These are phyloP conservation scores for Apophysomyces sp. DNA, from an alignment of 371 early-diverging fungal species.

Conservation along the genomic window DNA sequence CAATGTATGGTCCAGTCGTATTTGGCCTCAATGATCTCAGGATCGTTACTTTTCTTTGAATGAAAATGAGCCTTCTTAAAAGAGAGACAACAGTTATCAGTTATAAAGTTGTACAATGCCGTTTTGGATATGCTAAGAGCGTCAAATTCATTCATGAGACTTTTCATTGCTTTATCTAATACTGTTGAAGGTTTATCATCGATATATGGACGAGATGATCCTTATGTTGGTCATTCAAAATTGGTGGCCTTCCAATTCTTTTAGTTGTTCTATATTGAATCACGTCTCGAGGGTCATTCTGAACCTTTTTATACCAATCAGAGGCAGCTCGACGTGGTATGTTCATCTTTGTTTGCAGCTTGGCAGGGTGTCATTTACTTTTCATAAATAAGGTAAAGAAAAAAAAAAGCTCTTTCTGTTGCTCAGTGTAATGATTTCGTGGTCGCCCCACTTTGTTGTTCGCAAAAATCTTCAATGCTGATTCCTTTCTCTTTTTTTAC, in stretches of 20 bases:
- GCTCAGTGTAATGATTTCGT: not conserved
- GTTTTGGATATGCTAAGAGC: conserved; percentile 6
- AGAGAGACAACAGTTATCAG: conserved; percentile 4
- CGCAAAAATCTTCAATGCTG: too few relatives aligned
- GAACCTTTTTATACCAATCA: not conserved
- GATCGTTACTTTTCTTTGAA: conserved; percentile 5
- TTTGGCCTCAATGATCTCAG: conserved; percentile 4
- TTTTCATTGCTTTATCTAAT: conserved; percentile 11
- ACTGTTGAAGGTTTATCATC: conserved; percentile 5
- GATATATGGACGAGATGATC: conserved; percentile 5
- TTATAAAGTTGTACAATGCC: conserved; percentile 7
- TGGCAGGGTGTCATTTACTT: not conserved
- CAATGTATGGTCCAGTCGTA: conserved; percentile 7
- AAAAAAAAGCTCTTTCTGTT: conserved; percentile 4
- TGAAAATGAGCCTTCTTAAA: conserved; percentile 6
- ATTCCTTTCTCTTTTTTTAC: too few relatives aligned
- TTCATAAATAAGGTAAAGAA: not conserved
- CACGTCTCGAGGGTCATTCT: not conserved
- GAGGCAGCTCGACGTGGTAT: not conserved
- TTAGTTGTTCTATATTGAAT: not conserved
- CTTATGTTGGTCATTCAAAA: conserved; percentile 4
- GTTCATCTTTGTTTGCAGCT: not conserved
- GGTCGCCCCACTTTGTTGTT: too few relatives aligned
- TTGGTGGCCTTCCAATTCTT: conserved; percentile 7
- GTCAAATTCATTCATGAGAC: conserved; percentile 1